Evolutionary conservation across 108 stramenopile species (phyloP).

Genomic region (Craspedostauros australis): DNA sequence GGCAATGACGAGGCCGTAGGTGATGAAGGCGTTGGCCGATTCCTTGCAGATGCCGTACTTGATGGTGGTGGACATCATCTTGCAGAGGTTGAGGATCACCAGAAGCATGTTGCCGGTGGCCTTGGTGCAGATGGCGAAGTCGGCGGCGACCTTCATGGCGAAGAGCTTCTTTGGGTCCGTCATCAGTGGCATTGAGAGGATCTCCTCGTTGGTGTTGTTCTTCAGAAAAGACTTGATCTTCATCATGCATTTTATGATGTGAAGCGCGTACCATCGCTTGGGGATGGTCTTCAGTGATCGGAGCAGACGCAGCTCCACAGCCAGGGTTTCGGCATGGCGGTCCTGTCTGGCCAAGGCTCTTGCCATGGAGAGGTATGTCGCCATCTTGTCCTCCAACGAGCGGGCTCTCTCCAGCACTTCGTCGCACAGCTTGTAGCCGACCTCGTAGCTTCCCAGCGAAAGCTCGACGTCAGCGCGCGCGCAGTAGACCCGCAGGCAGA

Average conservation of each 20-base stretch:
- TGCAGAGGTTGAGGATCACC: slow-evolving; percentile 10
- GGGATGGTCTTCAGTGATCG: slow-evolving; percentile 7
- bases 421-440: slow-evolving; percentile 8
- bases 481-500: slow-evolving; percentile 16
- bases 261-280: slow-evolving; percentile 6
- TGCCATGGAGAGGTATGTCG: slow-evolving; percentile 15
- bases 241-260: slow-evolving; percentile 7
- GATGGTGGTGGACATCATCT: slow-evolving; percentile 13
- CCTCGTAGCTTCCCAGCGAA: slow-evolving; percentile 18
- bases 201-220: slow-evolving; percentile 14
- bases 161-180: slow-evolving; percentile 4
- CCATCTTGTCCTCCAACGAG: slow-evolving; percentile 19
- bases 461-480: slow-evolving; percentile 16
- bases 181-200: slow-evolving; percentile 8
- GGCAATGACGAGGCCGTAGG: slow-evolving; percentile 14
- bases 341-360: slow-evolving; percentile 15
- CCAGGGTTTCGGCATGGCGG: slow-evolving; percentile 12
- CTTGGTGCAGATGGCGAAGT: slow-evolving; percentile 11
- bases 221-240: slow-evolving; percentile 3
- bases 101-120: slow-evolving; percentile 2
- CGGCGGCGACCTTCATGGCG: slow-evolving; percentile 12
- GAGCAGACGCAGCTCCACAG: slow-evolving; percentile 6
- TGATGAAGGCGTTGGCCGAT: slow-evolving; percentile 17
- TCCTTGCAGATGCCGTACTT: slow-evolving; percentile 14
- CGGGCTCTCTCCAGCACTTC: slow-evolving; percentile 2